These are phyloP conservation scores for Carex myosuroides DNA, from an alignment of 176 grass and related monocot species.

Conservation along the genomic window DNA sequence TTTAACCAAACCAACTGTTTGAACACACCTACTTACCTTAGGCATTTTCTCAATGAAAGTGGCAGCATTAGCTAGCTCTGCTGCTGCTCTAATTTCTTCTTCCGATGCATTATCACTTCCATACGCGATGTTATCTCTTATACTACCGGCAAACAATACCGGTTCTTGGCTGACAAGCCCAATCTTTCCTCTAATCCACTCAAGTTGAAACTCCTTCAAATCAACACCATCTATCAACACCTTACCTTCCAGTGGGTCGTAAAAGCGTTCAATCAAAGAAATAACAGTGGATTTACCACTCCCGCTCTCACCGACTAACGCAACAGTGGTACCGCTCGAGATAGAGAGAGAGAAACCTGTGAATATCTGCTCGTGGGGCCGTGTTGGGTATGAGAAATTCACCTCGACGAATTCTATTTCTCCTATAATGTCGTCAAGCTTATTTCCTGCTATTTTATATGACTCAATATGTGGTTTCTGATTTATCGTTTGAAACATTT, in stretches of 20 bases:
- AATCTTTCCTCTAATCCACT: conserved; percentile 82
- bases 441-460: conserved; percentile 42
- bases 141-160: conserved; percentile 56
- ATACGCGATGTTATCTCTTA: conserved; percentile 79
- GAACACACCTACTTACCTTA: conserved; percentile 27
- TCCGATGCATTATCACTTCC: conserved; percentile 50
- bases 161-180: conserved; percentile 84
- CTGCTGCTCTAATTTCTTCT: conserved; percentile 53
- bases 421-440: conserved; percentile 62
- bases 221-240: conserved; percentile 68
- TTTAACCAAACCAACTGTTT: no score
- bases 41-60: conserved; percentile 93
- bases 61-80: conserved; percentile 71
- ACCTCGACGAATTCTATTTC: conserved; percentile 64
- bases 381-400: conserved; percentile 65
- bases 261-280: conserved; percentile 74
- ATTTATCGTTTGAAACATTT: conserved; percentile 83
- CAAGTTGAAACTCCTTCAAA: conserved; percentile 58
- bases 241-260: conserved; percentile 62
- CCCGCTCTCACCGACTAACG: conserved; percentile 77
- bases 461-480: conserved; percentile 69
- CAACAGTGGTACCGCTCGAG: conserved; percentile 47
- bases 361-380: conserved; percentile 72
- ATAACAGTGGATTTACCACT: conserved; percentile 84
- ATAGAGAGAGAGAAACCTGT: conserved; percentile 56